Conservation (phyloP, 345 rosid genomes). For the Limnanthes douglasii region DNA sequence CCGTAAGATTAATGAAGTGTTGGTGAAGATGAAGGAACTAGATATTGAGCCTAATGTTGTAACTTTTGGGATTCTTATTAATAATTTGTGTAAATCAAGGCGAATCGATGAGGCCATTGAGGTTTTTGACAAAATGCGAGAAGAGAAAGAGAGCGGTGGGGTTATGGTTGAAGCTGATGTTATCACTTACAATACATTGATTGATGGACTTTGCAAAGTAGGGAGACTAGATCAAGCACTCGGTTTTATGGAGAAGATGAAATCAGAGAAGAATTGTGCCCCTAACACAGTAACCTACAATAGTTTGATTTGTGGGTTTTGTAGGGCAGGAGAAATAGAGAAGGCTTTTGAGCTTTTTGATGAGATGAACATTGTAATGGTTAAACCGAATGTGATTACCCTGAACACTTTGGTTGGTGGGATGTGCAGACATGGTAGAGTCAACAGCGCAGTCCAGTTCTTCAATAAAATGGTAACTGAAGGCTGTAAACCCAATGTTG, state of each 20-base stretch:
- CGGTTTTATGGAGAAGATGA: slow-evolving; percentile 38
- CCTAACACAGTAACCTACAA: slow-evolving; percentile 47
- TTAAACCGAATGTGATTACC: slow-evolving; percentile 36
- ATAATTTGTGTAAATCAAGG: slow-evolving; percentile 39
- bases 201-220: slow-evolving; percentile 62
- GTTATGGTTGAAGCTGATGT: slow-evolving; percentile 40
- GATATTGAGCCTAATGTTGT: slow-evolving; percentile 32
- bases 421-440: slow-evolving; percentile 55
- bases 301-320: slow-evolving; percentile 58
- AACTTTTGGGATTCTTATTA: slow-evolving; percentile 54
- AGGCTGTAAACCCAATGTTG: slow-evolving; percentile 33
- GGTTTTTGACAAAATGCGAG: slow-evolving; percentile 32
- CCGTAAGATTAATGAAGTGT: slow-evolving; percentile 35
- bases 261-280: slow-evolving; percentile 17
- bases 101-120: slow-evolving; percentile 54
- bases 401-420: slow-evolving; percentile 48
- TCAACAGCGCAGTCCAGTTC: slow-evolving; percentile 32
- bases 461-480: slow-evolving; percentile 32
- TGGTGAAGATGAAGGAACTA: slow-evolving; percentile 40
- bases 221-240: slow-evolving; percentile 74
- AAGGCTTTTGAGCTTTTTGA: slow-evolving; percentile 34
- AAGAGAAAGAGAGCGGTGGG: slow-evolving; percentile 16
- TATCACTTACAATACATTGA: slow-evolving; percentile 44
- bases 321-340: slow-evolving; percentile 50
- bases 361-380: slow-evolving; percentile 39